Conservation (phyloP, 129 eudicot species). For the Daucus carota region DNA sequence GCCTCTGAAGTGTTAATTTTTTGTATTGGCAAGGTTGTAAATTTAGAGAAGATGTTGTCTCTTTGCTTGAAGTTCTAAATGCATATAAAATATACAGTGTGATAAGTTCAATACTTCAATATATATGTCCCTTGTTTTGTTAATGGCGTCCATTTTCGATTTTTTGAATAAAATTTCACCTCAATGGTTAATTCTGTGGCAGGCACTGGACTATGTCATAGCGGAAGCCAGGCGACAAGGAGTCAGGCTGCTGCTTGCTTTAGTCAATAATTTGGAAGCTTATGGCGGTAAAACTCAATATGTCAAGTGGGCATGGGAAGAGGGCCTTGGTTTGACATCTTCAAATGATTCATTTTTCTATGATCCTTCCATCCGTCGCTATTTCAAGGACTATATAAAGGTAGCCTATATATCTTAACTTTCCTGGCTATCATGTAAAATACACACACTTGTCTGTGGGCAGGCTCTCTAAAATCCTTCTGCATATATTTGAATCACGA, state of each 20-base stretch:
- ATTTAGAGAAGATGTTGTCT: background rate
- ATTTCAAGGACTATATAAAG: constrained; percentile 82
- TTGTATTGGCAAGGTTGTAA: background rate
- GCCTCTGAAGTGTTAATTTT: background rate
- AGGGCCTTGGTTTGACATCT: constrained; percentile 71
- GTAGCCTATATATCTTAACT: constrained; percentile 26
- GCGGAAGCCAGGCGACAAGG: constrained; percentile 81
- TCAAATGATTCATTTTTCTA: constrained; percentile 89
- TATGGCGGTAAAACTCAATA: constrained; percentile 93
- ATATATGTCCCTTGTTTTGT: background rate
- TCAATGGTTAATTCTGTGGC: constrained; percentile 7
- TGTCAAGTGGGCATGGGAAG: constrained; percentile 95
- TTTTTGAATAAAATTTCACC: background rate
- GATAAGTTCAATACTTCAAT: background rate
- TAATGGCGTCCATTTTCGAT: background rate
- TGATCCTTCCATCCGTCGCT: constrained; percentile 72
- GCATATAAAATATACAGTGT: background rate
- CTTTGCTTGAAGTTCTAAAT: background rate
- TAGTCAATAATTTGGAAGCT: constrained; percentile 86
- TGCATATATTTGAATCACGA: background rate
- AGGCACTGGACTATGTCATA: constrained; percentile 90
- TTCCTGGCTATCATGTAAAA: background rate
- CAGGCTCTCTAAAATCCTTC: background rate
- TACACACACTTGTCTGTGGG: background rate
- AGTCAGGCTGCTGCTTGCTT: constrained; percentile 62